Conservation (phyloP, 768 basidiomycete species). For the Mycena capillaripes region DNA sequence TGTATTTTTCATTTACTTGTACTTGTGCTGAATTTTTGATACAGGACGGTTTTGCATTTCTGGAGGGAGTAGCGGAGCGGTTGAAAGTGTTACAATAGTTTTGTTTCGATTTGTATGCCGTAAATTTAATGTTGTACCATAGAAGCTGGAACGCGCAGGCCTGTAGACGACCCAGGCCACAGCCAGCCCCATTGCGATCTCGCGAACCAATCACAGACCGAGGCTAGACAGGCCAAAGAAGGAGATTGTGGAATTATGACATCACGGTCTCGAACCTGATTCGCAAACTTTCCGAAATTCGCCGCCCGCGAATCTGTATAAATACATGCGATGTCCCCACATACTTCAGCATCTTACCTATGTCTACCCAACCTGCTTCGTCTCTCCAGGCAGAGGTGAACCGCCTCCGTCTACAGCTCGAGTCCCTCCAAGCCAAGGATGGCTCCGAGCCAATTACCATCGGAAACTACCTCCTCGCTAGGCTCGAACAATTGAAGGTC, state of each 20-base stretch:
- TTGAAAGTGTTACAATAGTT: constrained; percentile 57
- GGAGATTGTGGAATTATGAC: no score
- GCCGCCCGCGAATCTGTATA: constrained; percentile 19
- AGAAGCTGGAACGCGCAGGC: no score
- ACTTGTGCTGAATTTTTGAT: not conserved
- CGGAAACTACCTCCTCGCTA: constrained; percentile 71
- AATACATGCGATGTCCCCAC: constrained; percentile 13
- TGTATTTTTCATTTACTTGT: not conserved
- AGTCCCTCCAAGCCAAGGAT: constrained; percentile 54
- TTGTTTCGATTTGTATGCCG: constrained; percentile 24
- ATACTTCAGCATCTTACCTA: not conserved
- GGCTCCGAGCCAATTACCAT: constrained; percentile 62
- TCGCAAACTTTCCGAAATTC: not conserved
- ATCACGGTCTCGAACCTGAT: no score
- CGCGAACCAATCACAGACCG: no score
- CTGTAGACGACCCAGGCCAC: no score
- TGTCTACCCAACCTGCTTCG: constrained; percentile 37
- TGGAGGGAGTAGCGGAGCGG: constrained; percentile 71
- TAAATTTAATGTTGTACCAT: constrained; percentile 1
- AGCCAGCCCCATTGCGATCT: no score
- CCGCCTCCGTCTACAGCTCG: constrained; percentile 62
- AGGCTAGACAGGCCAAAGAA: no score
- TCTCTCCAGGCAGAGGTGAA: constrained; percentile 60
- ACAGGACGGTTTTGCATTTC: constrained; percentile 76
- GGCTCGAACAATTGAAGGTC: constrained; percentile 76